Conservation (phyloP, 306 rosid species). For the Rubus parviflorus region DNA sequence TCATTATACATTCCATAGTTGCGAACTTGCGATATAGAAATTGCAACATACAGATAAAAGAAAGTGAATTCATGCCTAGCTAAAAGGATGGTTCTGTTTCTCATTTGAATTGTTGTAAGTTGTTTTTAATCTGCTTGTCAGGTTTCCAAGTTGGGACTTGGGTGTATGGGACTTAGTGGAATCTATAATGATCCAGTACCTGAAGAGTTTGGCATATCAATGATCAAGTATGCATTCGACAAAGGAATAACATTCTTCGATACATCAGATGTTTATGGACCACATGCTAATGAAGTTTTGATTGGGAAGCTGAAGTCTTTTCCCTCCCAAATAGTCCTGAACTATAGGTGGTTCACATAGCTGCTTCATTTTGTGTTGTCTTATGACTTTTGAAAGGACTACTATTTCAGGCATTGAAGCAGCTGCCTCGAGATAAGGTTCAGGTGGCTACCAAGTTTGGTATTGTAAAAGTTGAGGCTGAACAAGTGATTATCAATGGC, state of each 20-base stretch:
- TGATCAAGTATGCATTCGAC: conserved; percentile 27
- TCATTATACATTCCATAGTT: no score
- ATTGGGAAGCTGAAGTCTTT: conserved; percentile 27
- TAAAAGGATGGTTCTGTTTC: no score
- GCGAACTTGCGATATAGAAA: no score
- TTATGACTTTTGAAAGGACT: no score
- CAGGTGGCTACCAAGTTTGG: neutral
- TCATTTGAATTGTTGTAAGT: neutral
- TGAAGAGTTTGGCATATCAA: conserved; percentile 29
- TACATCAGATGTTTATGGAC: conserved; percentile 33
- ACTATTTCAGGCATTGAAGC: neutral
- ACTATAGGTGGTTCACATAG: neutral
- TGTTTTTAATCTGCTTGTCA: neutral
- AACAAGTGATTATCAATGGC: neutral
- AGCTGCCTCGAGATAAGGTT: neutral
- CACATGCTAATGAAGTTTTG: conserved; percentile 23
- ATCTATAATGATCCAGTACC: conserved; percentile 31
- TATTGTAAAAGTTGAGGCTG: neutral
- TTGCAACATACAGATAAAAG: no score
- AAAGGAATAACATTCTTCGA: conserved; percentile 46
- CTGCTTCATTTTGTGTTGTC: no score
- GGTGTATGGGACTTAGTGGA: conserved; percentile 38
- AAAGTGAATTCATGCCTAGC: no score
- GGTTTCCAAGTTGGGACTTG: conserved; percentile 42
- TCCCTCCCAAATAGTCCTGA: neutral